phyloP scores from a whole-genome alignment of 495 filamentous ascomycete species.

The Aspergillus kassunensis region DNA sequence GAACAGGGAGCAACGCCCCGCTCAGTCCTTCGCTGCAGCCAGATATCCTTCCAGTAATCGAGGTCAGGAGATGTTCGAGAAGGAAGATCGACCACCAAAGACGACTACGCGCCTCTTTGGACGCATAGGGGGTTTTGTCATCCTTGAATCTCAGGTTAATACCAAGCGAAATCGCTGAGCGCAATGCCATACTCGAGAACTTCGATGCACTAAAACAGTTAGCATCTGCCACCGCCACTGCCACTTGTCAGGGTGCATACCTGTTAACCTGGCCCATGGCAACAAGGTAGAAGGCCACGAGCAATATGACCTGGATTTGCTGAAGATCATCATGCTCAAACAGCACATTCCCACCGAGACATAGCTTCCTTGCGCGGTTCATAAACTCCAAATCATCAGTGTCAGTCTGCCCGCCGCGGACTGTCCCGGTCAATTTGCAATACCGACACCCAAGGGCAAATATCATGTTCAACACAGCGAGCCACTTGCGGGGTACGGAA shows the following conservation, averaged over 20 bases:
- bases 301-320: slow-evolving; percentile 51
- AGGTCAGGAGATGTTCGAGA: slow-evolving; percentile 53
- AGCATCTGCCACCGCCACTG: not conserved
- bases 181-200: slow-evolving; percentile 54
- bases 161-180: slow-evolving; percentile 54
- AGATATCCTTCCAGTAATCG: slow-evolving; percentile 59
- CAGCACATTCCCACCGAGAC: slow-evolving; percentile 45
- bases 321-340: slow-evolving; percentile 56
- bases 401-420: slow-evolving; percentile 32
- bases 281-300: slow-evolving; percentile 58
- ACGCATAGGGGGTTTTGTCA: slow-evolving; percentile 37
- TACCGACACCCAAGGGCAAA: slow-evolving; percentile 58
- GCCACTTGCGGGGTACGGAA: slow-evolving; percentile 42
- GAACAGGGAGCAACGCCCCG: slow-evolving; percentile 49
- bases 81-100: slow-evolving; percentile 63
- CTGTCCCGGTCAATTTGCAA: slow-evolving; percentile 38
- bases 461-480: slow-evolving; percentile 59
- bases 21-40: slow-evolving; percentile 51
- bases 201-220: slow-evolving; percentile 50
- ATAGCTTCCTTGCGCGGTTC: slow-evolving; percentile 52
- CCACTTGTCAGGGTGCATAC: slow-evolving; percentile 27
- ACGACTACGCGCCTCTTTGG: slow-evolving; percentile 56
- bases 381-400: slow-evolving; percentile 54
- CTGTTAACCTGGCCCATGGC: slow-evolving; percentile 57
- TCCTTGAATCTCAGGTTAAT: slow-evolving; percentile 57